These are phyloP conservation scores for Dalbergia cultrata DNA, from an alignment of 306 rosid genomes.

Conservation along the genomic window DNA sequence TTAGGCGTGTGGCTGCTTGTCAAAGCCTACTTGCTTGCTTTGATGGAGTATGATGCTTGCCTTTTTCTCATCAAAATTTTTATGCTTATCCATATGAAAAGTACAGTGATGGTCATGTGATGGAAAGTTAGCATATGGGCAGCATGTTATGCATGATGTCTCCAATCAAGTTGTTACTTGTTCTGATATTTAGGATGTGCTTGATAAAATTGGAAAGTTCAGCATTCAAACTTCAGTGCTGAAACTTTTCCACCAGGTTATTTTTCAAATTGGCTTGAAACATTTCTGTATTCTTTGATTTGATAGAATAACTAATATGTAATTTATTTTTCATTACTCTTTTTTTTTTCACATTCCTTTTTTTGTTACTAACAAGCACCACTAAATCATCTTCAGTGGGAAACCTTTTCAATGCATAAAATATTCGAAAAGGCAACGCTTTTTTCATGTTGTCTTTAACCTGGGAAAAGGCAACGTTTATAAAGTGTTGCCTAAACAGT, in stretches of 20 bases:
- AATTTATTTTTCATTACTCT: not conserved
- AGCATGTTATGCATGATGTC: conserved; percentile 16
- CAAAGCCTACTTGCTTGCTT: conserved; percentile 72
- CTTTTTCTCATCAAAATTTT: conserved; percentile 38
- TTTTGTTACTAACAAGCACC: not conserved
- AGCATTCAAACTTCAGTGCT: not conserved
- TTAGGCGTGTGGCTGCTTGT: conserved; percentile 73
- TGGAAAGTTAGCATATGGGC: conserved; percentile 14
- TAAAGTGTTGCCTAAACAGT: too few relatives aligned
- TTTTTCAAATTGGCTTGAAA: not conserved
- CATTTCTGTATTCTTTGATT: conserved; percentile 2
- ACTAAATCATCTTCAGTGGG: not conserved
- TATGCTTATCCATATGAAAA: conserved; percentile 5
- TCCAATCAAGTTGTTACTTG: conserved; percentile 27
- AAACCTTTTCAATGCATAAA: not conserved
- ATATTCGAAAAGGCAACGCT: too few relatives aligned
- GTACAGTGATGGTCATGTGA: not conserved
- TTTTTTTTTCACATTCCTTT: not conserved
- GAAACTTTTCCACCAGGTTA: not conserved
- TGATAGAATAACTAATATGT: not conserved
- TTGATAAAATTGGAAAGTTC: not conserved
- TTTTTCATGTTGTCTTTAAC: too few relatives aligned
- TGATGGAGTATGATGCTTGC: conserved; percentile 61
- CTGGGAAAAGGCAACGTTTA: too few relatives aligned
- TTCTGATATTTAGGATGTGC: conserved; percentile 7